Evolutionary conservation across 2,329 filamentous ascomycete species (phyloP), one percentile per base, ranked within the genome.

Genomic region (Epichloe hybrida): DNA sequence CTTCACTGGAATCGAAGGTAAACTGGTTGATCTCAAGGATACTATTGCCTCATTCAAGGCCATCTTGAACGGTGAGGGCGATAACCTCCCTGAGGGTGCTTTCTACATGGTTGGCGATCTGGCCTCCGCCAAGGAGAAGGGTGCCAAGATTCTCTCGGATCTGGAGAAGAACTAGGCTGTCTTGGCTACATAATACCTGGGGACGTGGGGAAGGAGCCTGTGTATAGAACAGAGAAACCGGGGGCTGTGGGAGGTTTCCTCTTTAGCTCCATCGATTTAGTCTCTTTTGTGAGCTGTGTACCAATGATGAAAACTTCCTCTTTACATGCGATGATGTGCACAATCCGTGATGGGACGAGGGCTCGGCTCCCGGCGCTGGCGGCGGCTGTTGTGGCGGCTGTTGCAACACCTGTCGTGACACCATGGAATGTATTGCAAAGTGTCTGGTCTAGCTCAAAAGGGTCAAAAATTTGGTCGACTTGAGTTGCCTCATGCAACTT

Each of bases 31-130:
- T 74, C 80, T 98, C 62, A 97, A 98, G 88, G 89, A 95, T 73
- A 98, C 93, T 70, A 96, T 98, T 68, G 71, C 77, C 67, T 94
- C 86, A 54, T 98, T 98, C 88, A 95, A 97, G 87, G 81, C 87
- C 64, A 97, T 96, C 72, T 83, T 96, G 67, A 80, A 76, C 69
- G 93, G 93, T 71, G 91, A 97, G 77, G 88, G 86, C 79, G 93
- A 98, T 70, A 84, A 87, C 75, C 80, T 98, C 59, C 93, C 93
- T 61, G 93, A 97, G 76, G 83, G 84, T 83, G 84, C 76, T 70
- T 77, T 95, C 84, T 96, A 95, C 85, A 95, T 95, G 90, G 90
- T 97, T 71, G 93, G 93, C 70, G 86, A 95, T 79, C 83, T 97
- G 64, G 87, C 87, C 64, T 89, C 88, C 58, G 93, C 90, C 62